Conservation (phyloP, 1,284 basidiomycete genomes). For the Puccinia triticina region DNA sequence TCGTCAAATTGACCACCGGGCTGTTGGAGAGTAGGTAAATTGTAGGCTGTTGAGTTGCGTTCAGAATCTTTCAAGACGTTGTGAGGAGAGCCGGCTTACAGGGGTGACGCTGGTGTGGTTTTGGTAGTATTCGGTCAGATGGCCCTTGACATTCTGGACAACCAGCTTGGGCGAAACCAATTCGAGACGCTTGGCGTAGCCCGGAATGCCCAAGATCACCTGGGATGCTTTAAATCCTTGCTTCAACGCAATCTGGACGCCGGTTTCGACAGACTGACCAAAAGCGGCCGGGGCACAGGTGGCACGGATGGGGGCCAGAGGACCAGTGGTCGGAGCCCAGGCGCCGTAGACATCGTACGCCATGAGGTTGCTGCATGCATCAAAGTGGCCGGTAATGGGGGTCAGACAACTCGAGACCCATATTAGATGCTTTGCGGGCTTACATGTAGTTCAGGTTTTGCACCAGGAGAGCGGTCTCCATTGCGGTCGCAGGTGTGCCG, state of each 20-base stretch:
- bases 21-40: background rate
- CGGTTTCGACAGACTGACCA: constrained; percentile 12
- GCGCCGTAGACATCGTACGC: constrained; percentile 47
- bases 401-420: background rate
- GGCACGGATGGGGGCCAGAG: background rate
- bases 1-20: constrained; percentile 45
- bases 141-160: background rate
- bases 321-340: constrained; percentile 41
- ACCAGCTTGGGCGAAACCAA: background rate
- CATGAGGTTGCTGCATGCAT: constrained; percentile 34
- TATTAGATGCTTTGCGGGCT: background rate
- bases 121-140: constrained; percentile 30
- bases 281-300: constrained; percentile 26
- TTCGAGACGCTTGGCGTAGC: constrained; percentile 41
- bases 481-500: constrained; percentile 8
- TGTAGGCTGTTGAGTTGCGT: background rate
- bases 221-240: constrained; percentile 45
- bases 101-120: constrained; percentile 39
- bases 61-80: background rate
- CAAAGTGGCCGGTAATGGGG: background rate
- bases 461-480: constrained; percentile 1
- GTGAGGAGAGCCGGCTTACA: background rate
- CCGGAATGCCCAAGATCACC: constrained; percentile 38
- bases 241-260: background rate
- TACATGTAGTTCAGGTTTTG: constrained; percentile 33